Evolutionary conservation across 2,329 filamentous ascomycete genomes (phyloP).

Genomic region (Colletotrichum filicis): DNA sequence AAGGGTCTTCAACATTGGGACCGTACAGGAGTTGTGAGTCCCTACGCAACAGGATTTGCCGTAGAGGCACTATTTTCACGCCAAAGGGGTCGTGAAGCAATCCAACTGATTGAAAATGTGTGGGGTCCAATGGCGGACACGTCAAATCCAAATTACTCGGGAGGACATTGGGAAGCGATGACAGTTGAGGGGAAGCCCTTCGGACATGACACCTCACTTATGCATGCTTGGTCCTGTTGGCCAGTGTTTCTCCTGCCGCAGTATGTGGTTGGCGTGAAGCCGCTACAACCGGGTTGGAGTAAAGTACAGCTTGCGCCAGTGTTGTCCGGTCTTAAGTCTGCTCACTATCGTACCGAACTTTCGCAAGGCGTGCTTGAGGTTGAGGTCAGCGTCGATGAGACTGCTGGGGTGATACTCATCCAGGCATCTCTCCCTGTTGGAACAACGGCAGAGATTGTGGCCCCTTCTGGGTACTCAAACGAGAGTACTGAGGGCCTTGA

Average conservation of each 20-base stretch:
- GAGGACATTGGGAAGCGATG: conserved; percentile 29
- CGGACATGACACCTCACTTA: conserved; percentile 16
- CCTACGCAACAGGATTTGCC: conserved; percentile 25
- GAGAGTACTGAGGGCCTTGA: not conserved
- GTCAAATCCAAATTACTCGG: conserved; percentile 14
- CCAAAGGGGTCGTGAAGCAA: not conserved
- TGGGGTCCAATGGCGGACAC: conserved; percentile 22
- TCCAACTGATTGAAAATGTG: conserved; percentile 4
- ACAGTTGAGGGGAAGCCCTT: conserved; percentile 12
- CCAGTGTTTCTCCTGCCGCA: conserved; percentile 27
- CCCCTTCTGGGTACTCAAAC: not conserved
- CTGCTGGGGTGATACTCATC: not conserved
- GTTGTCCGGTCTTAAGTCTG: not conserved
- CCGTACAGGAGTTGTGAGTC: conserved; percentile 1
- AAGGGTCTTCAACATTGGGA: conserved; percentile 19
- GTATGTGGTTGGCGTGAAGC: conserved; percentile 19
- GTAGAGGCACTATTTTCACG: conserved; percentile 22
- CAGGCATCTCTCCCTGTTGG: not conserved
- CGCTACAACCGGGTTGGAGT: conserved; percentile 15
- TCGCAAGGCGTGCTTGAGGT: conserved; percentile 2
- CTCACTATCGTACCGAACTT: not conserved
- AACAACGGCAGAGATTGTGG: not conserved
- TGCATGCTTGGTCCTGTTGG: conserved; percentile 29
- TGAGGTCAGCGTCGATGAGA: not conserved
- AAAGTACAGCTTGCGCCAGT: conserved; percentile 16